Percentiles rank a stretch among this genome's conserved stretches.
phyloP scores from a whole-genome alignment of 345 rosid genomes.

The Syzygium aromaticum region DNA sequence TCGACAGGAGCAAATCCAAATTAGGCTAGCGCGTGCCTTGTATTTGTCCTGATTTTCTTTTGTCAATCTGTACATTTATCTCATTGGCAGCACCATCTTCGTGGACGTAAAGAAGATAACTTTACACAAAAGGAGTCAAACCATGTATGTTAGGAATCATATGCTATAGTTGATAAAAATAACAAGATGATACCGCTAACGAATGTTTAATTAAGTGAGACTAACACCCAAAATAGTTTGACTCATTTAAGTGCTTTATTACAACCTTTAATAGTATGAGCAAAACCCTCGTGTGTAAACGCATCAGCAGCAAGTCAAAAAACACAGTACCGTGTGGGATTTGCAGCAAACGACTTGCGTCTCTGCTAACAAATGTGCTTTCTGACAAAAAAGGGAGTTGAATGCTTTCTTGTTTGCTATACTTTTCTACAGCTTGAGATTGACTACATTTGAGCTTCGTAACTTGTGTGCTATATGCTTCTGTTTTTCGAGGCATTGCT shows the following conservation, averaged over 20 bases:
- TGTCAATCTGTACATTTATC: neutral
- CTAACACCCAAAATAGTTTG: neutral
- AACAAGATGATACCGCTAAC: neutral
- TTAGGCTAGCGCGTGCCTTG: neutral
- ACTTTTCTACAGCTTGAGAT: neutral
- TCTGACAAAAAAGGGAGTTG: neutral
- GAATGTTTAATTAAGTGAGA: neutral
- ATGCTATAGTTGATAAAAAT: neutral
- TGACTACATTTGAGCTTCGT: neutral
- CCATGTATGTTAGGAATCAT: neutral
- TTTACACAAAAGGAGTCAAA: neutral
- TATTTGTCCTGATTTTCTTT: neutral
- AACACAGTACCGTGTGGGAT: neutral
- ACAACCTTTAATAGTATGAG: neutral
- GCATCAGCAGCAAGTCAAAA: neutral
- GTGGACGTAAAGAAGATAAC: neutral
- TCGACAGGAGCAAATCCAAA: neutral
- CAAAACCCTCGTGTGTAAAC: neutral
- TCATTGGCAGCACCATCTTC: neutral
- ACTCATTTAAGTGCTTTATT: neutral
- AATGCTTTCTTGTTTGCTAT: neutral
- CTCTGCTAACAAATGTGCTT: neutral
- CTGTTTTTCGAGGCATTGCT: neutral
- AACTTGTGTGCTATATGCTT: neutral
- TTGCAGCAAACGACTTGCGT: neutral